Percentiles rank a stretch among this genome's conserved stretches.
phyloP scores from a whole-genome alignment of 768 basidiomycete species.

The Gymnopilus dilepis region DNA sequence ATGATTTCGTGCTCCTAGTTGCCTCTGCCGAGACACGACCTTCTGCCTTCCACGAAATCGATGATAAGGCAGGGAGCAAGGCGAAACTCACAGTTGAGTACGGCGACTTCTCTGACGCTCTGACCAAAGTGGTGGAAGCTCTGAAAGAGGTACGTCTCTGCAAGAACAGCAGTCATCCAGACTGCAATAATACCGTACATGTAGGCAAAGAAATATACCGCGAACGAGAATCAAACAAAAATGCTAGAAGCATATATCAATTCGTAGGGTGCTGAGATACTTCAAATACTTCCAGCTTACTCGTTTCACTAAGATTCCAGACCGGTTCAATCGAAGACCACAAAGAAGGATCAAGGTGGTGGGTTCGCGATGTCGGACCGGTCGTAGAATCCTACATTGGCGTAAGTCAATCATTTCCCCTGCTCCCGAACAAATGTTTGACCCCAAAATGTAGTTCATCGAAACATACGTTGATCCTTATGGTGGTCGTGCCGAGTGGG shows the following conservation, averaged over 20 bases:
- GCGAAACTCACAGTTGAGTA: conserved; percentile 69
- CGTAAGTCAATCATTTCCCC: conserved; percentile 33
- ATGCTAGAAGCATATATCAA: conserved; percentile 83
- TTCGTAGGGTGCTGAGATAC: conserved; percentile 53
- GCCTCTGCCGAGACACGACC: conserved; percentile 64
- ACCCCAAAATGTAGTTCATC: conserved; percentile 54
- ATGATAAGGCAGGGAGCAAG: conserved; percentile 40
- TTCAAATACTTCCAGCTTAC: neutral
- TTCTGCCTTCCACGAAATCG: conserved; percentile 49
- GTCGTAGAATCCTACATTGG: conserved; percentile 90
- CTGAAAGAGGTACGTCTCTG: conserved; percentile 56
- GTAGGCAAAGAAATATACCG: conserved; percentile 77
- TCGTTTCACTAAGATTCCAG: conserved; percentile 55
- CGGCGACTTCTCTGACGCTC: conserved; percentile 70
- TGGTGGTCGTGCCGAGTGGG: conserved; percentile 92
- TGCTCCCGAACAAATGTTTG: neutral
- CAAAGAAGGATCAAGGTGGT: conserved; percentile 74
- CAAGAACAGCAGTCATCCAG: neutral
- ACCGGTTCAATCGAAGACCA: conserved; percentile 83
- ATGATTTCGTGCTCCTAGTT: conserved; percentile 72
- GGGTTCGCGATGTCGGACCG: conserved; percentile 89
- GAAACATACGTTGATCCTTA: conserved; percentile 91
- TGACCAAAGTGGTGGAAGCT: conserved; percentile 59
- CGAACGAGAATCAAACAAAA: conserved; percentile 70
- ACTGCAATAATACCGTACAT: neutral